These are phyloP conservation scores for Saccharomycopsis crataegensis DNA, from an alignment of 1,139 yeast genomes.

Conservation along the genomic window DNA sequence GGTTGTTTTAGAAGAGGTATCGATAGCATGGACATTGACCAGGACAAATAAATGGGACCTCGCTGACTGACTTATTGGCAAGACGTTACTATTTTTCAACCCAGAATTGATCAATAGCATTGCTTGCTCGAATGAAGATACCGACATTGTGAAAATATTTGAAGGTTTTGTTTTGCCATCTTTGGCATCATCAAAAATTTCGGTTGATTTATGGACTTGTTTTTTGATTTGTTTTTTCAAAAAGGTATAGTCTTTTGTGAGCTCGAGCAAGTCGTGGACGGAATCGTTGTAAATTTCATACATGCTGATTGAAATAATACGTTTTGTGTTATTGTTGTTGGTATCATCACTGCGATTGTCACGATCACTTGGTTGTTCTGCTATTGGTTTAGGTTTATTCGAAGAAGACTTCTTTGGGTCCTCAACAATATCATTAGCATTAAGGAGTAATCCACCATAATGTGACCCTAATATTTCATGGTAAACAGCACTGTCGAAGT, in stretches of 20 bases:
- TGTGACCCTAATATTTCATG: conserved; percentile 16
- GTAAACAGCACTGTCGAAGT: background rate
- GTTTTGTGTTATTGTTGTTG: background rate
- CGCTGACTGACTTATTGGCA: conserved; percentile 28
- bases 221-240: conserved; percentile 27
- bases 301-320: conserved; percentile 31
- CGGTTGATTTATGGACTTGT: conserved; percentile 21
- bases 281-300: conserved; percentile 37
- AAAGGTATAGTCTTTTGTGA: conserved; percentile 29
- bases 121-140: conserved; percentile 27
- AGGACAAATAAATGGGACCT: conserved; percentile 35
- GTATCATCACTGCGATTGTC: background rate
- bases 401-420: conserved; percentile 22
- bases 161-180: conserved; percentile 34
- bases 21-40: conserved; percentile 27
- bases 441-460: conserved; percentile 16
- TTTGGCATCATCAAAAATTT: conserved; percentile 26
- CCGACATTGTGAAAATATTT: conserved; percentile 29
- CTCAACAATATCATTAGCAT: conserved; percentile 14
- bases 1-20: conserved; percentile 2
- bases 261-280: conserved; percentile 34
- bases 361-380: background rate
- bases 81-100: conserved; percentile 9
- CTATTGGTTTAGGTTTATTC: conserved; percentile 20
- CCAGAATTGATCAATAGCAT: conserved; percentile 23